Evolutionary conservation across 164 flowering plant species (phyloP), one percentile per base, ranked within the genome.

Genomic region (Warburgia ugandensis): DNA sequence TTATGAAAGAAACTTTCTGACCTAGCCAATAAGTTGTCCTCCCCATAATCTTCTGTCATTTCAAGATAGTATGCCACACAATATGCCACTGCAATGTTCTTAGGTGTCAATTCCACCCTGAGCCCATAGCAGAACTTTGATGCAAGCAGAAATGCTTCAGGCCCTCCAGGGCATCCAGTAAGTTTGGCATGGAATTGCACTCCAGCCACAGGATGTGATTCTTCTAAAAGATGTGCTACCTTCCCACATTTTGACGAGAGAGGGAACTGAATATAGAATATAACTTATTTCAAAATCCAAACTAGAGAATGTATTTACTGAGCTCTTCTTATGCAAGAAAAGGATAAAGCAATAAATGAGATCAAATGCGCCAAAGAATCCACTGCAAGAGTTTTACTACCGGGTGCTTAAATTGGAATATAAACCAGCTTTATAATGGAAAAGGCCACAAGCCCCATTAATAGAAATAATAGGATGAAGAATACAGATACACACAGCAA

Each of bases 61-160:
- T 77, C 76, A 14, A 92, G 88, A 62, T 72, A 82, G 67, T 86
- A 81, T 55, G 95, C 90, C 8, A 79, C 94, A 68, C 94, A 86
- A 44, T 75, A 79, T 6, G 86, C 56, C 56, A 54, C 47, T 25
- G 73, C 78, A 27, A 83, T 62, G 69, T 84, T 88, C 55, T 68
- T 77, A 21, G 99, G 59, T 2, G 91, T 75, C 63, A 88, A 65
- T 46, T 83, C 94, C 54, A 80, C 52, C 16, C 77, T 65, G 14
- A 60, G 35, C 5, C 86, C 80, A 59, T 92, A 92, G 71, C 96
- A 92, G 66, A 83, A 92, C 56, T 78, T 86, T 47, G 63, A 91
- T 2, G 62, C 70, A n/a, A 73, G 27, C 48, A 85, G 65, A 64
- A 88, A 92, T 29, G 69, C 67, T 35, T 80, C 85, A 28, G 96